Percentiles rank a stretch among this genome's conserved stretches.
These are phyloP conservation scores for Pseudopyrenochaeta lycopersici DNA, from an alignment of 2,329 filamentous ascomycete genomes.

Conservation along the genomic window DNA sequence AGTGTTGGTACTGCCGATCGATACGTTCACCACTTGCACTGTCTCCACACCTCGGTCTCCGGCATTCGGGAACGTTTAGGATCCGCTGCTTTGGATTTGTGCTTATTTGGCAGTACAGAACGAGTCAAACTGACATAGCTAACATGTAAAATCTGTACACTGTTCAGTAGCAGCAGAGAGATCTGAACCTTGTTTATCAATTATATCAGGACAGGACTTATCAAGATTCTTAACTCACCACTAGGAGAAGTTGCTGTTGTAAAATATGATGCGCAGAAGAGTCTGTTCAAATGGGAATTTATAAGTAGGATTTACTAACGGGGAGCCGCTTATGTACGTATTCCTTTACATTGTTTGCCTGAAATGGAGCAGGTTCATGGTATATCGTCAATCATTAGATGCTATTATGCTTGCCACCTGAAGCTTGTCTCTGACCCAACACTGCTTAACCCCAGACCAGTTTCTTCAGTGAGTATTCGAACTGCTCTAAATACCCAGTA, in stretches of 20 bases:
- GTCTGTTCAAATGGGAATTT: too few species aligned
- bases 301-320: too few species aligned
- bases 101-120: background rate
- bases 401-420: background rate
- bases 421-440: background rate
- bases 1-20: conserved; percentile 3
- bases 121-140: background rate
- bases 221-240: too few species aligned
- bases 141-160: too few species aligned
- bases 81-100: background rate
- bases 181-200: too few species aligned
- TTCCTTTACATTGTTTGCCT: too few species aligned
- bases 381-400: background rate
- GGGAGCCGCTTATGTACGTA: too few species aligned
- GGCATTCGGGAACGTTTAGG: background rate
- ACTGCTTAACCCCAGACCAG: conserved; percentile 76
- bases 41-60: conserved; percentile 5
- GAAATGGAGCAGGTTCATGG: too few species aligned
- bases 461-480: conserved; percentile 92
- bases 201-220: too few species aligned
- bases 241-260: too few species aligned
- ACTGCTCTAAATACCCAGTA: conserved; percentile 84
- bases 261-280: too few species aligned
- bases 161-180: too few species aligned
- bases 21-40: background rate